phyloP scores from a whole-genome alignment of 768 basidiomycete species.

The Kwoniella newhampshirensis region DNA sequence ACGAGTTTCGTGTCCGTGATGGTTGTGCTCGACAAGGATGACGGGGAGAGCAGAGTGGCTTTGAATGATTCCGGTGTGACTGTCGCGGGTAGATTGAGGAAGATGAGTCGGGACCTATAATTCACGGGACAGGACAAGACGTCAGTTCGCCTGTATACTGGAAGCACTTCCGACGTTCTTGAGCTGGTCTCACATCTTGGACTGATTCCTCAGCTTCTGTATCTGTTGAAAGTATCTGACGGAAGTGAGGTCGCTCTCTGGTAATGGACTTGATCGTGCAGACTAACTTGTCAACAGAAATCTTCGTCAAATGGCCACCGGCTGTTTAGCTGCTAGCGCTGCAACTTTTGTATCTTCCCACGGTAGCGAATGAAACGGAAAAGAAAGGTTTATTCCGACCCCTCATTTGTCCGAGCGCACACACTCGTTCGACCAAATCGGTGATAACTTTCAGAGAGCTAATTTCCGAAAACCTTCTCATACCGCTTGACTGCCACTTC shows the following conservation, averaged over 20 bases:
- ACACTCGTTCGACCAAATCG: no score
- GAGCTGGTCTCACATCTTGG: no score
- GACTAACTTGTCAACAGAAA: slow-evolving; percentile 17
- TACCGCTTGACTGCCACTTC: no score
- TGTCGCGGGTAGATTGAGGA: slow-evolving; percentile 46
- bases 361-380: background rate
- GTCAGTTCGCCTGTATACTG: no score
- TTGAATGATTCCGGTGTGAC: slow-evolving; percentile 34
- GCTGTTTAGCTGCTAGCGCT: background rate
- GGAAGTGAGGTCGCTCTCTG: no score
- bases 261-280: background rate
- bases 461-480: no score
- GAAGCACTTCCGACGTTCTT: no score
- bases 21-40: slow-evolving; percentile 21
- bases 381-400: no score
- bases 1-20: slow-evolving; percentile 87
- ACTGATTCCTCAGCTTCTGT: no score
- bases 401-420: no score
- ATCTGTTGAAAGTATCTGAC: no score
- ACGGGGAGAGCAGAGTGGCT: slow-evolving; percentile 28
- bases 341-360: slow-evolving; percentile 5
- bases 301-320: slow-evolving; percentile 3
- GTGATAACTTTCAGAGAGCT: no score
- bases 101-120: slow-evolving; percentile 50
- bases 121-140: background rate